Conservation (phyloP, 129 eudicot species). For the Mikania micrantha region DNA sequence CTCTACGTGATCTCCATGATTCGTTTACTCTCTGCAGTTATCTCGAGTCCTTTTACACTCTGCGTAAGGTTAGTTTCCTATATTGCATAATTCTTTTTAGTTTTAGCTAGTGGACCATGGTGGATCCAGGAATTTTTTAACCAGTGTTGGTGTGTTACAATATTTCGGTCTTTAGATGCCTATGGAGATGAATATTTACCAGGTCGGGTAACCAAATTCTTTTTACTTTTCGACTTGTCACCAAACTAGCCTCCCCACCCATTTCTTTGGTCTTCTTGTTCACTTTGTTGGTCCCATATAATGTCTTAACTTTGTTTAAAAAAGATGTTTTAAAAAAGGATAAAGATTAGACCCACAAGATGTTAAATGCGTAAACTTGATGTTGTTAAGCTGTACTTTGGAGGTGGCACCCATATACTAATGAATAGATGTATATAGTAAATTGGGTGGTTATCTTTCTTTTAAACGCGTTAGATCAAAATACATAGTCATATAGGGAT, state of each 20-base stretch:
- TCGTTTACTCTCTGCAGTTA: slow-evolving; percentile 68
- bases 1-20: slow-evolving; percentile 60
- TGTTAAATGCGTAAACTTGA: too few relatives aligned
- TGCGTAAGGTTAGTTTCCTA: slow-evolving; percentile 57
- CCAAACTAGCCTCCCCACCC: too few relatives aligned
- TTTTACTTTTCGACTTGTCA: too few relatives aligned
- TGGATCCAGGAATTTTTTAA: background rate
- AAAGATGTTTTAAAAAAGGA: too few relatives aligned
- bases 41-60: slow-evolving; percentile 83
- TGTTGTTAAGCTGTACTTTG: background rate
- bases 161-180: background rate
- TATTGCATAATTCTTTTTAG: background rate
- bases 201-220: background rate
- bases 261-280: too few relatives aligned
- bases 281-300: too few relatives aligned
- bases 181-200: background rate
- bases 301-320: too few relatives aligned
- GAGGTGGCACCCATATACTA: background rate
- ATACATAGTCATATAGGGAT: background rate
- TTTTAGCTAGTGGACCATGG: too few relatives aligned
- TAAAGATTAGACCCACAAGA: too few relatives aligned
- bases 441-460: background rate
- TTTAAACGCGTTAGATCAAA: background rate
- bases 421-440: background rate
- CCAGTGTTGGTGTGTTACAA: background rate